Conservation (phyloP, 129 eudicot genomes). For the Silybum marianum region DNA sequence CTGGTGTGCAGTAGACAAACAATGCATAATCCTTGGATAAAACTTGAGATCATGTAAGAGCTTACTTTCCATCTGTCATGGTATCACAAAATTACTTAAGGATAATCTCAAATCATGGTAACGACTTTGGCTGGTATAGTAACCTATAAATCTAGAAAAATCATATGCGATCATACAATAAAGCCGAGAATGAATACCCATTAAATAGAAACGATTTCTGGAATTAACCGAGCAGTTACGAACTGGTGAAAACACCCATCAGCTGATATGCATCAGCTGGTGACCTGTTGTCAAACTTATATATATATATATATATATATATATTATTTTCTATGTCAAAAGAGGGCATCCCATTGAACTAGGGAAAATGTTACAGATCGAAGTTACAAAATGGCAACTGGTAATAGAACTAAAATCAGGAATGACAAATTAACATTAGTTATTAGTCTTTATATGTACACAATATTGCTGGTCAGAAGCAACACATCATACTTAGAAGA, state of each 20-base stretch:
- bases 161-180: too few relatives aligned
- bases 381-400: not conserved
- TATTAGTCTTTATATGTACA: too few relatives aligned
- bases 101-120: not conserved
- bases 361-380: too few relatives aligned
- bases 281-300: too few relatives aligned
- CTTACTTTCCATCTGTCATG: not conserved
- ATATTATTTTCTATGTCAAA: too few relatives aligned
- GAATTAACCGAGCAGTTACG: too few relatives aligned
- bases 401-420: not conserved
- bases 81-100: not conserved
- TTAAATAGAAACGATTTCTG: too few relatives aligned
- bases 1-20: not conserved
- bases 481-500: not conserved
- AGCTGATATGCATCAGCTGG: too few relatives aligned
- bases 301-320: too few relatives aligned
- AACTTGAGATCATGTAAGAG: not conserved
- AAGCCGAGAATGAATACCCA: too few relatives aligned
- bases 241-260: too few relatives aligned
- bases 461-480: not conserved
- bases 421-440: not conserved
- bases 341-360: too few relatives aligned
- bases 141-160: not conserved
- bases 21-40: not conserved
- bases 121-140: not conserved